Evolutionary conservation across 345 rosid genomes (phyloP).

Genomic region (Reutealis trisperma): DNA sequence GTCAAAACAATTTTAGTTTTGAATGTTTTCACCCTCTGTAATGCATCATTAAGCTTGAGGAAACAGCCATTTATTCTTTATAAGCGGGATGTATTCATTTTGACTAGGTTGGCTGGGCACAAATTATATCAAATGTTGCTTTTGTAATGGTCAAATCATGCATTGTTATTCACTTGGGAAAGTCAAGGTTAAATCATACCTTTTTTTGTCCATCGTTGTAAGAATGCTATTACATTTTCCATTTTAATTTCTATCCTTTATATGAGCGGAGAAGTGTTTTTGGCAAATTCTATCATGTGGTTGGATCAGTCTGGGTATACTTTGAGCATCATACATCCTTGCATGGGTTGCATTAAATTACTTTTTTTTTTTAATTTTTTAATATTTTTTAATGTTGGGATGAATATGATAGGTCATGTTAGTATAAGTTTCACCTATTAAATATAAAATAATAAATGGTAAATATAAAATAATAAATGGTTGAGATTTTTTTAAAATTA

Average conservation of each 20-base stretch:
- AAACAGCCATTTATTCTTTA: not conserved
- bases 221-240: not conserved
- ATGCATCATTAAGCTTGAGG: not conserved
- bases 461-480: too few relatives aligned
- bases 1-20: not conserved
- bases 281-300: not conserved
- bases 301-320: too few relatives aligned
- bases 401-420: too few relatives aligned
- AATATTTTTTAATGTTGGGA: too few relatives aligned
- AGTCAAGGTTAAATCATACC: not conserved
- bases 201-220: not conserved
- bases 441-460: too few relatives aligned
- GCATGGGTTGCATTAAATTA: too few relatives aligned
- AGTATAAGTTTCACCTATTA: too few relatives aligned
- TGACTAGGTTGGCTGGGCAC: not conserved
- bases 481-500: too few relatives aligned
- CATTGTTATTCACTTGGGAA: not conserved
- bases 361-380: too few relatives aligned
- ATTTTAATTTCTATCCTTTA: not conserved
- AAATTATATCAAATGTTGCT: not conserved
- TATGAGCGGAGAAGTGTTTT: not conserved
- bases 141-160: not conserved
- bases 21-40: not conserved
- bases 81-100: constrained; percentile 5
- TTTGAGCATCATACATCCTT: too few relatives aligned